Evolutionary conservation across 805 yeast genomes (phyloP).

Genomic region (Brettanomyces anomalus): DNA sequence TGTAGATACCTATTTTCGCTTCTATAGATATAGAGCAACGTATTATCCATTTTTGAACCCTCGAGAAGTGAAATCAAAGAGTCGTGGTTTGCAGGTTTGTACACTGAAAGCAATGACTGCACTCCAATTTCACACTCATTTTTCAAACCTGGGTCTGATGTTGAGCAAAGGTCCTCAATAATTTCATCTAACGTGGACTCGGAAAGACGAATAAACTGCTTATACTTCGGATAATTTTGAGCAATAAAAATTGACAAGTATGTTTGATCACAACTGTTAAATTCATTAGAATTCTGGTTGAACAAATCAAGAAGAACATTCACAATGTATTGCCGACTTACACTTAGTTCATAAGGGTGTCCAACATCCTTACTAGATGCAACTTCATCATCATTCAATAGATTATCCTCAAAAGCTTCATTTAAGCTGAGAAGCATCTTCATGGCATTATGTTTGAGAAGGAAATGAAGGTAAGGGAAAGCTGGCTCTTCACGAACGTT

Average conservation of each 20-base stretch:
- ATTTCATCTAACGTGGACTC: slow-evolving; percentile 45
- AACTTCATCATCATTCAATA: slow-evolving; percentile 53
- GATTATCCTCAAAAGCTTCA: slow-evolving; percentile 76
- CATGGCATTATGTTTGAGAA: slow-evolving; percentile 49
- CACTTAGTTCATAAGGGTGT: slow-evolving; percentile 21
- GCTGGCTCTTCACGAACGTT: slow-evolving; percentile 33
- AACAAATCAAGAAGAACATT: slow-evolving; percentile 61
- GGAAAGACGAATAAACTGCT: slow-evolving; percentile 70
- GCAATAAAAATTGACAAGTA: slow-evolving; percentile 64
- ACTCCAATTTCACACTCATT: slow-evolving; percentile 70
- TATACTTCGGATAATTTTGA: slow-evolving; percentile 73
- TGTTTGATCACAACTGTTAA: slow-evolving; percentile 21
- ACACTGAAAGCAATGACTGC: slow-evolving; percentile 58
- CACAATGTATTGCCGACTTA: slow-evolving; percentile 69
- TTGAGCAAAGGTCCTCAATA: slow-evolving; percentile 40
- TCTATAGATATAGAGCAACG: slow-evolving; percentile 48
- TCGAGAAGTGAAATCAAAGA: slow-evolving; percentile 41
- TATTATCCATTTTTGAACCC: slow-evolving; percentile 47
- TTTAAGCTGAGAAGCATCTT: slow-evolving; percentile 60
- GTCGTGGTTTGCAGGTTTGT: slow-evolving; percentile 48
- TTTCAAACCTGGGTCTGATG: slow-evolving; percentile 24
- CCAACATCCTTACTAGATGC: slow-evolving; percentile 11
- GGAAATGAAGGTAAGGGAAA: slow-evolving; percentile 59
- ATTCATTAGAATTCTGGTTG: slow-evolving; percentile 26
- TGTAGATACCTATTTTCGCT: slow-evolving; percentile 43